Conservation (phyloP, 2,329 filamentous ascomycete genomes). For the Phyllosticta citrichinensis region DNA sequence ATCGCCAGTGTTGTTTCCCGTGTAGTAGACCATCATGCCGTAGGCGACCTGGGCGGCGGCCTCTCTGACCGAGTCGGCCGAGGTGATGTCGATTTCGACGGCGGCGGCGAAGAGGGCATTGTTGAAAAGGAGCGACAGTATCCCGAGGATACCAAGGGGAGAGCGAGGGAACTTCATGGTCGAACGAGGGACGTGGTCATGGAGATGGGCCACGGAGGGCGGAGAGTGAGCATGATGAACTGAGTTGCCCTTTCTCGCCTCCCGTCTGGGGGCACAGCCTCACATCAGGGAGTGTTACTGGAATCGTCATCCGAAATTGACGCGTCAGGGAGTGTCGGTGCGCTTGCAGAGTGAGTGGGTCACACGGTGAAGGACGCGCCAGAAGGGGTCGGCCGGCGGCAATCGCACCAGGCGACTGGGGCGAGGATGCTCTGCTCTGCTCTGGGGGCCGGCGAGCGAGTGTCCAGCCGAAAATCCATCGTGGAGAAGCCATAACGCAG, state of each 20-base stretch:
- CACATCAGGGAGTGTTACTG: neutral
- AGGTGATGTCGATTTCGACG: conserved; percentile 9
- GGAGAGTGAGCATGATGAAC: neutral
- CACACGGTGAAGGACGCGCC: conserved; percentile 1
- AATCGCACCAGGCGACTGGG: neutral
- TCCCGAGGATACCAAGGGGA: conserved; percentile 8
- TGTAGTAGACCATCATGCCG: conserved; percentile 49
- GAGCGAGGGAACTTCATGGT: conserved; percentile 7
- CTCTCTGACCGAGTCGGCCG: conserved; percentile 27
- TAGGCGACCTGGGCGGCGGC: conserved; percentile 28
- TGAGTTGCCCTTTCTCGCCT: neutral
- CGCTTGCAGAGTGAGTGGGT: conserved; percentile 9
- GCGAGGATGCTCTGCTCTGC: neutral
- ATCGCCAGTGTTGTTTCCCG: conserved; percentile 46
- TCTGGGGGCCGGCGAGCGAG: neutral
- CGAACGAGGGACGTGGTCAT: conserved; percentile 10
- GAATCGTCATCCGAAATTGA: conserved; percentile 10
- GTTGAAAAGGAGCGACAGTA: conserved; percentile 10
- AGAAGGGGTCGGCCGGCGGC: neutral
- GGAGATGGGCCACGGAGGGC: conserved; percentile 5
- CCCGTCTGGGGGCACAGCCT: neutral
- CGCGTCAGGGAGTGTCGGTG: conserved; percentile 9
- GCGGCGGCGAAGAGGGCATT: conserved; percentile 1
- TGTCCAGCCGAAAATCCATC: neutral
- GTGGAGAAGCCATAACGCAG: neutral